phyloP scores from a whole-genome alignment of 2,329 filamentous ascomycete genomes.

The Penicillium sp. region DNA sequence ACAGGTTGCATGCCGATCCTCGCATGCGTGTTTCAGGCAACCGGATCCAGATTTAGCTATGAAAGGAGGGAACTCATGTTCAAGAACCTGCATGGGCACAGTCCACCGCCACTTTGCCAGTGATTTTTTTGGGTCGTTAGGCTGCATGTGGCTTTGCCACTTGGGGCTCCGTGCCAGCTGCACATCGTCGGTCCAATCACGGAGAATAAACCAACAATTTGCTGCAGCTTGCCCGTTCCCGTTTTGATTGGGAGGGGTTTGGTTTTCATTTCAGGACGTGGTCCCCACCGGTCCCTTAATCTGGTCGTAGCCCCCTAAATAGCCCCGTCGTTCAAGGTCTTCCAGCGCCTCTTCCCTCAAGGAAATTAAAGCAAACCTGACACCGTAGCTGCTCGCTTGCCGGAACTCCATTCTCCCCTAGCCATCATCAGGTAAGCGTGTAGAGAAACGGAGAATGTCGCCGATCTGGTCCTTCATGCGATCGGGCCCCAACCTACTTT shows the following conservation, averaged over 20 bases:
- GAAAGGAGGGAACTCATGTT: constrained; percentile 16
- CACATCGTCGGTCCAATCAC: constrained; percentile 12
- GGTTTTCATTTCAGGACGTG: neutral
- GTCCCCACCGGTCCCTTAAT: constrained; percentile 23
- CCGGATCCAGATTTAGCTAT: neutral
- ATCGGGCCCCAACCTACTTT: neutral
- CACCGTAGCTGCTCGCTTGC: neutral
- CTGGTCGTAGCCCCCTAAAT: constrained; percentile 10
- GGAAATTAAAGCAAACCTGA: neutral
- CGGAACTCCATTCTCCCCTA: neutral
- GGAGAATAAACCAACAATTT: constrained; percentile 9
- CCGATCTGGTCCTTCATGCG: neutral
- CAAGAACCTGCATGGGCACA: constrained; percentile 3
- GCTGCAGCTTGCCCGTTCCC: constrained; percentile 7
- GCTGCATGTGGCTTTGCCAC: constrained; percentile 15
- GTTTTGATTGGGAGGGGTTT: neutral
- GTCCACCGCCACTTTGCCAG: constrained; percentile 19
- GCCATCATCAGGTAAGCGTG: neutral
- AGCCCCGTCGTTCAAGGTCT: constrained; percentile 15
- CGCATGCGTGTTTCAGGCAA: constrained; percentile 22
- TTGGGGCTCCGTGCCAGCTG: constrained; percentile 18
- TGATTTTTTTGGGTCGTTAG: neutral
- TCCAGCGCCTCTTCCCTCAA: neutral
- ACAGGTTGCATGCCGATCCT: constrained; percentile 16
- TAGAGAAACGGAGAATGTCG: neutral